Evolutionary conservation across 305 asterid genomes (phyloP), one percentile per base, ranked within the genome.

Genomic region (Ilex paraguariensis): DNA sequence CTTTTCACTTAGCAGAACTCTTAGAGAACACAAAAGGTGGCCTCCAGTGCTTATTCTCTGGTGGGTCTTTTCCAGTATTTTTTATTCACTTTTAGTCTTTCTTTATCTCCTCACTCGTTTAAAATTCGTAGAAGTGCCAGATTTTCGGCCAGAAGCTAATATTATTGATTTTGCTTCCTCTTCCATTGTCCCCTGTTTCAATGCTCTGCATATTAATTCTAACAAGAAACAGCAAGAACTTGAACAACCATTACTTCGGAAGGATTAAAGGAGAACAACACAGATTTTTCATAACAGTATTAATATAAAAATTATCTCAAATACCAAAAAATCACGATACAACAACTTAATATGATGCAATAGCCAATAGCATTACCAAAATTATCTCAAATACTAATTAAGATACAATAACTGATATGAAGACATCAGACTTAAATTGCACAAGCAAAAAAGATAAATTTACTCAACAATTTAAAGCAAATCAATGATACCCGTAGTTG

Each of bases 401-500:
- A 51, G 28, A 21, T n/a, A 31, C 63, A 4, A 54, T 54, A n/a
- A 7, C 33, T 54, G n/a, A 16, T 7, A 4, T 30, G 40, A 56
- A 44, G 56, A 64, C 33, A 60, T 56, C 66, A 70, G 3, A 67
- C 42, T 21, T 31, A 13, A 56, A 21, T 21, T 21, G 28, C 28
- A 21, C 28, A 21, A 21, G 2, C 28, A 21, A 21, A 21, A 21
- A 21, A 21, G 28, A 21, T 21, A 21, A 21, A 21, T 21, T 21
- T 21, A 21, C 1, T 21, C 28, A 21, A 21, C 1, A 21, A 21
- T 21, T 21, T 21, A 21, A 48, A 13, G n/a, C 8, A n/a, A 54
- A 58, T 58, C 9, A 46, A 63, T 63, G 57, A 62, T 89, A 91
- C 98, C 98, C 95, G 88, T 88, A 49, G 95, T 73, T 57, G 87